Evolutionary conservation across 164 flowering plant genomes (phyloP).

Genomic region (Vitis cinerea): DNA sequence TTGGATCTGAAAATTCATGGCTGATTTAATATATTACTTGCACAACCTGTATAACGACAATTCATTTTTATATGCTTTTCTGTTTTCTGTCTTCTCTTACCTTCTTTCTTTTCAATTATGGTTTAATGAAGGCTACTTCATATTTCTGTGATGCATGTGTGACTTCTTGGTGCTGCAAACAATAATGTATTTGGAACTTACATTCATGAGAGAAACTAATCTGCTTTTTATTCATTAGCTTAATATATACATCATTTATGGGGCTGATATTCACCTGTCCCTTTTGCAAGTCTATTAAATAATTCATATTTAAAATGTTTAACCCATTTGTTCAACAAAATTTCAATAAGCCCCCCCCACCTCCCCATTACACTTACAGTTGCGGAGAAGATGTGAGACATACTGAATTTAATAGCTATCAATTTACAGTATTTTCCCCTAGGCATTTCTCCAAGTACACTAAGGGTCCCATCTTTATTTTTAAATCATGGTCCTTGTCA

Average conservation of each 20-base stretch:
- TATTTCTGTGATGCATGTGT: not conserved
- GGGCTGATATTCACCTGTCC: constrained; percentile 7
- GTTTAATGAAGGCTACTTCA: not conserved
- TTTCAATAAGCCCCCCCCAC: not conserved
- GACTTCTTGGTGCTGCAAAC: not conserved
- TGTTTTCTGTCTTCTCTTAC: too few species aligned
- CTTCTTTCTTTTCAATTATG: not conserved
- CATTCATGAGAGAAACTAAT: not conserved
- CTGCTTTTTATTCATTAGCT: not conserved
- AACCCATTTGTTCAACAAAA: constrained; percentile 1
- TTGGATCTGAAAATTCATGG: not conserved
- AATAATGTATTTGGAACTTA: constrained; percentile 4
- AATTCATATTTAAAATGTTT: constrained; percentile 1
- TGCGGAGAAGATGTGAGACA: constrained; percentile 6
- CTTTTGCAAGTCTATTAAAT: constrained; percentile 7
- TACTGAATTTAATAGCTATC: constrained; percentile 2
- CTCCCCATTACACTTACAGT: constrained; percentile 8
- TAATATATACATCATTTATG: constrained; percentile 8
- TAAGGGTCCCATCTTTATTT: not conserved
- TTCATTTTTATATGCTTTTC: too few species aligned
- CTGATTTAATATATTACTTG: not conserved
- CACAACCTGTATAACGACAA: not conserved
- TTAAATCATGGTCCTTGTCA: constrained; percentile 8
- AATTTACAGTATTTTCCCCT: constrained; percentile 10
- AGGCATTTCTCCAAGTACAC: not conserved